Evolutionary conservation across 257 asterid species (phyloP).

Genomic region (Scutellaria barbata): DNA sequence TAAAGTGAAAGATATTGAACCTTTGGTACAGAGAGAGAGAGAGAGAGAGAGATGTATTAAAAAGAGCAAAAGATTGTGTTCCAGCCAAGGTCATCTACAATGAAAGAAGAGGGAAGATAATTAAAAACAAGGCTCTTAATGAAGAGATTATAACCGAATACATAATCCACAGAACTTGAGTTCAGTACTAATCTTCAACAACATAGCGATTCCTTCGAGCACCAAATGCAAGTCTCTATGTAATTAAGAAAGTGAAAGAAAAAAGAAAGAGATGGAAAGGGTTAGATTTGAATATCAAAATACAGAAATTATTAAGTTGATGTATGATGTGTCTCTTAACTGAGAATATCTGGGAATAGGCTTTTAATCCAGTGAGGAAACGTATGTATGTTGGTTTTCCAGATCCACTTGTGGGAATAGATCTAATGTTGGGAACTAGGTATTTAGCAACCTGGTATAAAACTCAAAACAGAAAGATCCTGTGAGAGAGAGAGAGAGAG

Average conservation of each 20-base stretch:
- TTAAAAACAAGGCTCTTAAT: neutral
- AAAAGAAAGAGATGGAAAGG: neutral
- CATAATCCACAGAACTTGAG: neutral
- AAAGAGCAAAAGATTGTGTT: no score
- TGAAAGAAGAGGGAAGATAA: neutral
- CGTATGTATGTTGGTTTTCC: conserved; percentile 90
- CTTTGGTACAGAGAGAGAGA: no score
- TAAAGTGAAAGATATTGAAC: no score
- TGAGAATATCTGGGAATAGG: conserved; percentile 92
- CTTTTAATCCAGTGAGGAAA: conserved; percentile 90
- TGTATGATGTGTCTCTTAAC: conserved; percentile 48
- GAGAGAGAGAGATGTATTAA: no score
- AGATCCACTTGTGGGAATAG: conserved; percentile 72
- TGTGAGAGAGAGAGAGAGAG: neutral
- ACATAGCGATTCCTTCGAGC: conserved; percentile 81
- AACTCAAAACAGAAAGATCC: neutral
- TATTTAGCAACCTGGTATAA: conserved; percentile 73
- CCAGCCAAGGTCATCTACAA: no score
- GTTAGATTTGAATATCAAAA: conserved; percentile 24
- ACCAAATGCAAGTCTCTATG: conserved; percentile 88
- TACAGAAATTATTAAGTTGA: neutral
- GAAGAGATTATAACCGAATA: conserved; percentile 1
- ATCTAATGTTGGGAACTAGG: conserved; percentile 83
- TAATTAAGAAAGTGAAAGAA: conserved; percentile 10
- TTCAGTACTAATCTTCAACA: conserved; percentile 66